Conservation (phyloP, 192 early-diverging fungal genomes). For the Obelidium mucronatum region DNA sequence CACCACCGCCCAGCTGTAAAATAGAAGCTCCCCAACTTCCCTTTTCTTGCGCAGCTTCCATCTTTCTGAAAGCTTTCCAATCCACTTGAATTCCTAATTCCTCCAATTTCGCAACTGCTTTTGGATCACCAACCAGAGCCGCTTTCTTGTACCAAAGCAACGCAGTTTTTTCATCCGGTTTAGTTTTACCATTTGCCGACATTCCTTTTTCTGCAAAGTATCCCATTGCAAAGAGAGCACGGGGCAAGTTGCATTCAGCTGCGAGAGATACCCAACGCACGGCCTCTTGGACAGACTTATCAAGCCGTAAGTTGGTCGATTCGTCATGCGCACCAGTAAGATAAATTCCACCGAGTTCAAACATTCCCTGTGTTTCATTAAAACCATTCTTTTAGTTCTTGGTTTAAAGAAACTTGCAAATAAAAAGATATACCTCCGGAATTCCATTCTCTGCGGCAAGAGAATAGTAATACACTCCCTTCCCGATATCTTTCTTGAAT, state of each 20-base stretch:
- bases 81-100: conserved; percentile 34
- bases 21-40: background rate
- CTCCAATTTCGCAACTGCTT: conserved; percentile 41
- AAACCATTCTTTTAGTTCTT: background rate
- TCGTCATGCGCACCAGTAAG: conserved; percentile 75
- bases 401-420: background rate
- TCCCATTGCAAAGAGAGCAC: conserved; percentile 90
- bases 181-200: conserved; percentile 58
- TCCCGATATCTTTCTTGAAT: conserved; percentile 67
- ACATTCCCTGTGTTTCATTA: conserved; percentile 68
- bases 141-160: conserved; percentile 47
- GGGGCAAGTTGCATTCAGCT: conserved; percentile 76
- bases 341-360: conserved; percentile 88
- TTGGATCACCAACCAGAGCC: conserved; percentile 42
- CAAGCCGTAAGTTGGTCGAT: conserved; percentile 46
- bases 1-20: conserved; percentile 8
- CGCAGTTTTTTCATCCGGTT: conserved; percentile 58
- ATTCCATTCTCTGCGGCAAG: conserved; percentile 81
- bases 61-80: conserved; percentile 23
- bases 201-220: conserved; percentile 88
- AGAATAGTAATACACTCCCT: conserved; percentile 80
- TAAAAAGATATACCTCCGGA: conserved; percentile 49
- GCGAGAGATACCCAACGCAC: conserved; percentile 84
- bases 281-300: conserved; percentile 73
- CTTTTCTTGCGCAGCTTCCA: background rate